Conservation (phyloP, 345 rosid species). For the Eucalyptus sp. region DNA sequence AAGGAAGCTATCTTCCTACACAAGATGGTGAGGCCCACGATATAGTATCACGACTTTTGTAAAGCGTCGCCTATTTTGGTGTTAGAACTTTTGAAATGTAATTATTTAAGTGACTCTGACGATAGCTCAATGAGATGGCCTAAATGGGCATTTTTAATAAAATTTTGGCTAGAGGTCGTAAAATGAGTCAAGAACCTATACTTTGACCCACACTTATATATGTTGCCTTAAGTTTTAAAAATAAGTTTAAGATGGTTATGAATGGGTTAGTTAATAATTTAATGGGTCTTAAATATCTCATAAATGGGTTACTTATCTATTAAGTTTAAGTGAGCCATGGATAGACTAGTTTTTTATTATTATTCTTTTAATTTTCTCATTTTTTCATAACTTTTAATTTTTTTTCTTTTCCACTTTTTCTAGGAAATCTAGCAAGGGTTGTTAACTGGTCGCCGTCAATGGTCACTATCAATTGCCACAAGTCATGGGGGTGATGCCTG, state of each 20-base stretch:
- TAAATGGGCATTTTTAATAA: rapidly evolving
- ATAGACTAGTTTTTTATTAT: too few relatives aligned
- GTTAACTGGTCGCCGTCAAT: rapidly evolving
- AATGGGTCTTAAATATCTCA: too few relatives aligned
- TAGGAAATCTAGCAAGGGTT: too few relatives aligned
- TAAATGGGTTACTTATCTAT: background rate
- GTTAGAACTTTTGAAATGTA: background rate
- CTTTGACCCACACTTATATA: background rate
- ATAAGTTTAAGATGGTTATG: too few relatives aligned
- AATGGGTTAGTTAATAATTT: too few relatives aligned
- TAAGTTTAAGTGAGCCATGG: background rate
- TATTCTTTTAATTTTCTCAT: too few relatives aligned
- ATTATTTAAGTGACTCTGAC: background rate
- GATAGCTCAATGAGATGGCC: rapidly evolving
- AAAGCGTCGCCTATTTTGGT: rapidly evolving
- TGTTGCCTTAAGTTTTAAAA: background rate
- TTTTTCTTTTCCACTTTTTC: too few relatives aligned
- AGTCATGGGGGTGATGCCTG: too few relatives aligned
- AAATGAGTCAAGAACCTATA: background rate
- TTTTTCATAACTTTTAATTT: too few relatives aligned
- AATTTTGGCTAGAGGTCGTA: background rate
- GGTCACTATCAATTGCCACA: too few relatives aligned
- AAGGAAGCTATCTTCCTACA: background rate
- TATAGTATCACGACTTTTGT: background rate
- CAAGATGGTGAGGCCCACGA: background rate